Percentiles rank a stretch among this genome's conserved stretches.
Conservation (phyloP, 306 rosid species). For the Quercus mongolica region DNA sequence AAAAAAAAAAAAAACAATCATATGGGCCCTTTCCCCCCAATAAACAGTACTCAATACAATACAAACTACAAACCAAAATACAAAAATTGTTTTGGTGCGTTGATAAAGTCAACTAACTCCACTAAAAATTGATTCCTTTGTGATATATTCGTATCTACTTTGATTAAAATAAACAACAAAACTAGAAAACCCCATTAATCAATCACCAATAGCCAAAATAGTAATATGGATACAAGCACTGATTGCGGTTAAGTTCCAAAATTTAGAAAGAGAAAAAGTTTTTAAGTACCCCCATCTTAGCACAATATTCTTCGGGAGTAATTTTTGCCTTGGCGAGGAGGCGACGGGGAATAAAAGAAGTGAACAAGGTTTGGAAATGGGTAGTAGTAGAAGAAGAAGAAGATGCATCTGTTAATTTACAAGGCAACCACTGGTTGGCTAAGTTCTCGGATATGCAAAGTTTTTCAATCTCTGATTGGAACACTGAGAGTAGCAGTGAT, state of each 20-base stretch:
- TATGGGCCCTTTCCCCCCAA: too few species aligned
- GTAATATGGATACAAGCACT: too few species aligned
- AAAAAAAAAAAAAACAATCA: too few species aligned
- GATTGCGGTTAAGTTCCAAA: not conserved
- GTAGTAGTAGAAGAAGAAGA: not conserved
- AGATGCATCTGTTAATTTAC: not conserved
- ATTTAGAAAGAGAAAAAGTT: not conserved
- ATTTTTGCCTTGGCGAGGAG: conserved; percentile 17
- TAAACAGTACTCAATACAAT: too few species aligned
- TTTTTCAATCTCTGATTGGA: conserved; percentile 17
- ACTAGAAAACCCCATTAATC: too few species aligned
- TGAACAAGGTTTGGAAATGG: conserved; percentile 21
- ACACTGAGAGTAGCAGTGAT: conserved; percentile 29
- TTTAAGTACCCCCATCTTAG: too few species aligned
- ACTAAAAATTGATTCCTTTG: not conserved
- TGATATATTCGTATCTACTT: not conserved
- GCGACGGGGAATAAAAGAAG: conserved; percentile 3
- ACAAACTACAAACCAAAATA: too few species aligned
- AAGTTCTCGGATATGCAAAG: conserved; percentile 23
- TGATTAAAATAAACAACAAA: not conserved
- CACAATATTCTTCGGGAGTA: too few species aligned
- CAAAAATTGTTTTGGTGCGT: not conserved
- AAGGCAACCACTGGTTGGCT: conserved; percentile 32
- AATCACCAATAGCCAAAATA: too few species aligned
- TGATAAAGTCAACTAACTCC: not conserved